Percentiles rank a stretch among this genome's conserved stretches.
These are phyloP conservation scores for Fusarium sp. DNA, from an alignment of 2,329 filamentous ascomycete species.

Conservation along the genomic window DNA sequence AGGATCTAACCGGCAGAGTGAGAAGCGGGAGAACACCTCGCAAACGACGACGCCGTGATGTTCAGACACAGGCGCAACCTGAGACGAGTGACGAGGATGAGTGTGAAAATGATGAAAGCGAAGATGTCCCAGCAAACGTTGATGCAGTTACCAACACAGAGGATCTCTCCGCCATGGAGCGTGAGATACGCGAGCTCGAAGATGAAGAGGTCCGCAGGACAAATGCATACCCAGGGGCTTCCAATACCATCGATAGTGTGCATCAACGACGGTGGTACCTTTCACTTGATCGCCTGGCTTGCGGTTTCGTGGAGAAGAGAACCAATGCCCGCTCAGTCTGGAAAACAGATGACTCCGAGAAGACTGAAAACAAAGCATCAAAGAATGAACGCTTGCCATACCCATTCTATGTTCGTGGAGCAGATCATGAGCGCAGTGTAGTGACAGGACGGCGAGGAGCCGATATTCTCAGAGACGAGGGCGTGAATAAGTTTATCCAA, in stretches of 20 bases:
- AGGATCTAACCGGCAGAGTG: constrained; percentile 51
- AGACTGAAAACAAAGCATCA: background rate
- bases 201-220: constrained; percentile 65
- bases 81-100: constrained; percentile 43
- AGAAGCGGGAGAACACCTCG: constrained; percentile 29
- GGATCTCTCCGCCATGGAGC: constrained; percentile 51
- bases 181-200: constrained; percentile 58
- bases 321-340: constrained; percentile 30
- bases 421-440: constrained; percentile 72
- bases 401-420: constrained; percentile 71
- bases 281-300: constrained; percentile 68
- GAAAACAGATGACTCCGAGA: constrained; percentile 3
- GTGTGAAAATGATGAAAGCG: constrained; percentile 13
- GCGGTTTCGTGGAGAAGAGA: constrained; percentile 63
- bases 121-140: constrained; percentile 37
- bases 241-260: constrained; percentile 73
- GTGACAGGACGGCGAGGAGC: constrained; percentile 70
- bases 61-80: constrained; percentile 1
- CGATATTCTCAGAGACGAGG: constrained; percentile 72
- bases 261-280: constrained; percentile 76
- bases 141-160: constrained; percentile 14
- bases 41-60: constrained; percentile 18
- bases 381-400: constrained; percentile 54
- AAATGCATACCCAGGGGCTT: constrained; percentile 75
- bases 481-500: constrained; percentile 65